phyloP scores from a whole-genome alignment of 108 stramenopile species.

The Nitzschia sp. region DNA sequence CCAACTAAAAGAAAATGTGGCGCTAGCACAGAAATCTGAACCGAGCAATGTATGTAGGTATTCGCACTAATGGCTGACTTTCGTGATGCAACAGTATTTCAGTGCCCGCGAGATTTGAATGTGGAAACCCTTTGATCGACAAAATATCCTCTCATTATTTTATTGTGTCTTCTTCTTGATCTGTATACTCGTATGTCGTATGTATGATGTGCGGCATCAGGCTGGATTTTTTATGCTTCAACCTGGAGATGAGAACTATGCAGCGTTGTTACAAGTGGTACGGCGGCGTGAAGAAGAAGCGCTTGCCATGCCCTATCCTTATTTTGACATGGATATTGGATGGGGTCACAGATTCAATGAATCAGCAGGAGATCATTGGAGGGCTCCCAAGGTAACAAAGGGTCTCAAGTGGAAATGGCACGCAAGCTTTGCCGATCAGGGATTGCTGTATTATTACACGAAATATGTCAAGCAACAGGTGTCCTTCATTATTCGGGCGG shows the following conservation, averaged over 20 bases:
- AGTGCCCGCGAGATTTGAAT: no score
- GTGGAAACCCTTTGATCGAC: neutral
- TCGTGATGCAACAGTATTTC: no score
- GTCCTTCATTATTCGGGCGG: slow-evolving; percentile 13
- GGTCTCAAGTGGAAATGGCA: slow-evolving; percentile 37
- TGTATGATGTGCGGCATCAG: neutral
- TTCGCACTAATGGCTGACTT: no score
- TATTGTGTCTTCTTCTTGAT: neutral
- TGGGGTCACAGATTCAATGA: slow-evolving; percentile 26
- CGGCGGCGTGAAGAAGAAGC: slow-evolving; percentile 7
- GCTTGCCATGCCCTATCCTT: neutral
- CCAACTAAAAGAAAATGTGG: slow-evolving; percentile 39
- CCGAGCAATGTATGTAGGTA: slow-evolving; percentile 25
- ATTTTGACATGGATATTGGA: neutral
- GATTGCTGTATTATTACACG: slow-evolving; percentile 44
- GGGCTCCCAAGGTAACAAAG: neutral
- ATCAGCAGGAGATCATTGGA: slow-evolving; percentile 9
- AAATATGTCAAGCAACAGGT: slow-evolving; percentile 33
- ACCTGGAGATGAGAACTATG: slow-evolving; percentile 28
- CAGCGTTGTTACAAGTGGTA: slow-evolving; percentile 19
- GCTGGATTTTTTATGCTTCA: slow-evolving; percentile 56
- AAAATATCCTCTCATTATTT: neutral
- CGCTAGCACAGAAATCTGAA: slow-evolving; percentile 32
- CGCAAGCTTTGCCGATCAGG: slow-evolving; percentile 48
- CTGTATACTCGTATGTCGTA: neutral